Conservation (phyloP, 2,329 filamentous ascomycete genomes). For the Neopestalotiopsis rosae region DNA sequence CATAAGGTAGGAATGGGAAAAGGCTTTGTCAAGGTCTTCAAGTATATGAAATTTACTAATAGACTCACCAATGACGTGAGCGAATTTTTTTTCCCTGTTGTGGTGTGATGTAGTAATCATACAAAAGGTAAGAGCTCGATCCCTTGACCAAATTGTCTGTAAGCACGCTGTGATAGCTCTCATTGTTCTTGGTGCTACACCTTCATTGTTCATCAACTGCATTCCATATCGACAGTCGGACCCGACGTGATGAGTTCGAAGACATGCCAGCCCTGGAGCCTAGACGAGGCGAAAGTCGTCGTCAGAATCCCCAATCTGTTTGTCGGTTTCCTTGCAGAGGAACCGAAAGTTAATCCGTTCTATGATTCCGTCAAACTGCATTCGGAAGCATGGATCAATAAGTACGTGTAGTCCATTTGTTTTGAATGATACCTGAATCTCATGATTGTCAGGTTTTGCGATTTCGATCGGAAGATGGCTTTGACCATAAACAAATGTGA, state of each 20-base stretch:
- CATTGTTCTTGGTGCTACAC: fast-evolving
- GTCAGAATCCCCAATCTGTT: background rate
- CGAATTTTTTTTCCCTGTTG: too few species aligned
- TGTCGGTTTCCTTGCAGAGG: background rate
- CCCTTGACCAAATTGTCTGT: too few species aligned
- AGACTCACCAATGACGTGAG: too few species aligned
- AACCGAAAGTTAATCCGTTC: background rate
- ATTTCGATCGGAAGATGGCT: slow-evolving; percentile 19
- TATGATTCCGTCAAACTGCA: background rate
- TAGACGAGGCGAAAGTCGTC: background rate
- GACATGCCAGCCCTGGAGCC: background rate
- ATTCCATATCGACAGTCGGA: background rate
- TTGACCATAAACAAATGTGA: slow-evolving; percentile 18
- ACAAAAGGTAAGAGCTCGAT: too few species aligned
- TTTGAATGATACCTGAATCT: too few species aligned
- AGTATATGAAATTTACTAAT: too few species aligned
- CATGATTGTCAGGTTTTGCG: slow-evolving; percentile 16
- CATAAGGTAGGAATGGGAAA: background rate
- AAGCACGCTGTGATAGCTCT: too few species aligned
- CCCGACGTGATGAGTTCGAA: background rate
- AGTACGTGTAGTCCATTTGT: too few species aligned
- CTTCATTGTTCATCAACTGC: too few species aligned
- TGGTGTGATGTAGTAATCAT: too few species aligned
- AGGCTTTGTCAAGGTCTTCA: too few species aligned
- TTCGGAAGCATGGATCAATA: background rate